These are phyloP conservation scores for Centaurea solstitialis DNA, from an alignment of 129 eudicot species.

Conservation along the genomic window DNA sequence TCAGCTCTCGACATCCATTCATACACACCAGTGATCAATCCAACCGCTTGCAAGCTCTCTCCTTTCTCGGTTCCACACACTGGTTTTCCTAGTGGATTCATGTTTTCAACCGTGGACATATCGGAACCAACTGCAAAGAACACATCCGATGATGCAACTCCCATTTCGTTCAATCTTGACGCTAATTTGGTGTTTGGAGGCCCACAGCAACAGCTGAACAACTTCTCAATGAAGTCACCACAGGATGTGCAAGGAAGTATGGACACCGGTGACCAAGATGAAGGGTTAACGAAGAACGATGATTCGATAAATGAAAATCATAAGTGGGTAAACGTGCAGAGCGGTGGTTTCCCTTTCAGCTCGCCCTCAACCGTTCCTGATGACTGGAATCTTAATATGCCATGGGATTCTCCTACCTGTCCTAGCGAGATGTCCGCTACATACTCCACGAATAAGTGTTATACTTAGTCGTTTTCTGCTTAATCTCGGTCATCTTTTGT, in stretches of 20 bases:
- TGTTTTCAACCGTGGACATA: conserved; percentile 53
- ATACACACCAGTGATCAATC: conserved; percentile 40
- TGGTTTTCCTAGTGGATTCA: conserved; percentile 36
- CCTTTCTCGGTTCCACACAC: conserved; percentile 27
- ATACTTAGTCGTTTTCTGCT: conserved; percentile 20
- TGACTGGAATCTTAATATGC: conserved; percentile 49
- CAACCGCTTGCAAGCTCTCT: conserved; percentile 27
- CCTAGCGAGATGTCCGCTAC: conserved; percentile 72
- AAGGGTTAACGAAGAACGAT: conserved; percentile 27
- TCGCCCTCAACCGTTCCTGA: conserved; percentile 40
- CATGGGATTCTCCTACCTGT: conserved; percentile 82
- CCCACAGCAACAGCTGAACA: conserved; percentile 46
- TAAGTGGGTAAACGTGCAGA: conserved; percentile 43
- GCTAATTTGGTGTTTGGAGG: conserved; percentile 38
- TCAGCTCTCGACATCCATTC: conserved; percentile 47
- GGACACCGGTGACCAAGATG: conserved; percentile 26
- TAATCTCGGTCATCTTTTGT: conserved; percentile 18
- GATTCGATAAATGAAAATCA: conserved; percentile 8
- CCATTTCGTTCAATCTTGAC: conserved; percentile 39
- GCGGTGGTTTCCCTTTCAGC: conserved; percentile 64
- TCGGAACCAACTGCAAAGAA: conserved; percentile 29
- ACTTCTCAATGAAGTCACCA: conserved; percentile 42
- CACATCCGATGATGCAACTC: conserved; percentile 41
- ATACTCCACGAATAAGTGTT: conserved; percentile 54
- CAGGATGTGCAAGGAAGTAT: conserved; percentile 45